Base-by-base conservation (phyloP, 73 alveolate genomes). In the Paramecium sonneborni region DNA sequence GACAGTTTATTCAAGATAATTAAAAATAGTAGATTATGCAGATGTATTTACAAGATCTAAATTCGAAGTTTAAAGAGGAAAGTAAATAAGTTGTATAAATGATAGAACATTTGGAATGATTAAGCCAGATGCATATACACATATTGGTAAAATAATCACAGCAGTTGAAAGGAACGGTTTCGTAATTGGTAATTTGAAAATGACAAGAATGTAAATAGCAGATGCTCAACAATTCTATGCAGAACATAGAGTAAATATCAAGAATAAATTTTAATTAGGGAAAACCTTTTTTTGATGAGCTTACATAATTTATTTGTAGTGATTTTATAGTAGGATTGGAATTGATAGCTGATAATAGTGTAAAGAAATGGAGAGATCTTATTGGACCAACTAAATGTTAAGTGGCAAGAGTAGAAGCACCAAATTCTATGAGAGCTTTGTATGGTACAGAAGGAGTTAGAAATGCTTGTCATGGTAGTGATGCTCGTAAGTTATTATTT, bases 381-480 rank as follows among this genome's bases (percentile, higher is more conserved):
- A 92, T 96, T 30, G 99, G 99, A 5, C 99, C 99, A n/a, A 97
- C 99, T 14, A 96, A 97, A 12, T 62, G 76, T 39, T 10, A 57
- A 56, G 92, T 88, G 48, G 99, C 99, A 7, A 97, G 97, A 92
- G 96, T 85, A 30, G 98, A 97, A 86, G 97, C 98, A 7, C 99
- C 99, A 21, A 93, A 94, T 67, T 70, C 97, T 14, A 28, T 98
- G 48, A 95, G 99, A 92, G 99, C 99, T 14, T 57, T 96, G 35
- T 98, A 93, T 90, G 99, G 99, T 0, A 97, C 99, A 62, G 98
- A 97, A 58, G 98, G 98, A 23, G 97, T 97, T 46, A 97, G 94
- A 92, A 98, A 98, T 76, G 99, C 99, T 12, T 97, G 96, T 39
- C 99, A 98, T 88, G 99, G 99, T 9, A 88, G 97, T 84, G 99